Evolutionary conservation across 306 rosid genomes (phyloP), one percentile per base, ranked within the genome.

Genomic region (Boehmeria nivea): DNA sequence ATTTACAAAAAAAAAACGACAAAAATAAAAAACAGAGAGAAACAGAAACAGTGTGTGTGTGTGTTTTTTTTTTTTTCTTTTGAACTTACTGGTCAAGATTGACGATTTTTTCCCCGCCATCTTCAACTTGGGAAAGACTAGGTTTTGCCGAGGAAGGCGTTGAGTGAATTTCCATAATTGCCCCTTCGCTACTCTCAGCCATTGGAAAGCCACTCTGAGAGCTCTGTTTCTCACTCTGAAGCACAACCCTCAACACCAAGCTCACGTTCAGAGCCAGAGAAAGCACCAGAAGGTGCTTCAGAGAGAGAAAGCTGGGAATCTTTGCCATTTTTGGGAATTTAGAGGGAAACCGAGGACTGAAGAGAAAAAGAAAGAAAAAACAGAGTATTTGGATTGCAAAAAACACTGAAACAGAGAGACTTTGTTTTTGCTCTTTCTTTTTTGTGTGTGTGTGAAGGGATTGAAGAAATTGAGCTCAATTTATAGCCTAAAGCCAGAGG

Each of bases 31-130:
- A n/a, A 50, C 19, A 49, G 10, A 57, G 18, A 31, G 45, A 54
- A 18, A 34, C 52, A 25, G 17, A 24, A 15, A 24, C 2, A 0
- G 10, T 2, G 7, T 22, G n/a, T n/a, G n/a, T n/a, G n/a, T n/a
- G n/a, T n/a, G n/a, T n/a, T n/a, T n/a, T n/a, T n/a, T 18, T 45
- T 45, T 10, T 45, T 45, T 45, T 3, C 8, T 15, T 2, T 8
- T 36, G 71, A 12, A 85, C 95, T 84, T 66, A 90, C 95, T 86
- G 94, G 33, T 82, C 88, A 1, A 90, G 80, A 59, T 87, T 80
- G 70, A 90, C 61, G 0, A 82, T 24, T 54, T 52, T 84, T 2
- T 80, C 82, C 36, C 44, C 61, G 14, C 20, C 69, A 24, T 71
- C 79, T 6, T 56, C 57, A 44, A 19, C 73, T 57, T 54, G 69